Evolutionary conservation across 2,329 filamentous ascomycete genomes (phyloP).

Genomic region (Remersonia thermophila): DNA sequence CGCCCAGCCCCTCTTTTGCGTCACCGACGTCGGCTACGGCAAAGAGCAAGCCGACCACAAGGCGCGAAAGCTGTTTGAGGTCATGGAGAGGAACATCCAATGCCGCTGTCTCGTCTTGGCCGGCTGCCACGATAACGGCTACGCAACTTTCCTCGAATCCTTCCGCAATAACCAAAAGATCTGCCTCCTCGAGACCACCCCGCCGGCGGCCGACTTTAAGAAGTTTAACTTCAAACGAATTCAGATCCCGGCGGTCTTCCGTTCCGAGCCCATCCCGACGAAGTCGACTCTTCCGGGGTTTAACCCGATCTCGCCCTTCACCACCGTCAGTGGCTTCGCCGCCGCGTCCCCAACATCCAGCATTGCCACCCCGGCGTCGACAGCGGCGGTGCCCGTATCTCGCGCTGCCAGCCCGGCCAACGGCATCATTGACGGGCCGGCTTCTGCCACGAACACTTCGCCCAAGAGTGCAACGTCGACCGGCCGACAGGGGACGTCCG

Average conservation of each 20-base stretch:
- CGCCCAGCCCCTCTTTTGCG: constrained; percentile 24
- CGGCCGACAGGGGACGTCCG: too few species aligned
- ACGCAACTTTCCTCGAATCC: constrained; percentile 22
- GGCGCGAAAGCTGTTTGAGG: constrained; percentile 23
- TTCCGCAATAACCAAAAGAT: constrained; percentile 22
- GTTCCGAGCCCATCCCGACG: constrained; percentile 18
- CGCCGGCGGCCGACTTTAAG: constrained; percentile 21
- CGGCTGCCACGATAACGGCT: constrained; percentile 25
- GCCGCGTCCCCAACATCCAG: too few species aligned
- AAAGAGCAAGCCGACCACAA: constrained; percentile 26
- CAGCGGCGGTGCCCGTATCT: constrained; percentile 2
- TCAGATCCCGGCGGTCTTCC: constrained; percentile 21
- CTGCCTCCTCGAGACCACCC: constrained; percentile 22
- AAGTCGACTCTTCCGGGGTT: background rate
- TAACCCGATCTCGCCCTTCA: background rate
- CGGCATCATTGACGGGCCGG: too few species aligned
- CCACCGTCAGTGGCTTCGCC: background rate
- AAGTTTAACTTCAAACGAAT: constrained; percentile 20
- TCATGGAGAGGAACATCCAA: constrained; percentile 22
- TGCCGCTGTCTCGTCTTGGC: constrained; percentile 24
- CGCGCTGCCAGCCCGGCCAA: background rate
- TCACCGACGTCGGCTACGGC: constrained; percentile 24
- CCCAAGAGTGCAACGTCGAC: too few species aligned
- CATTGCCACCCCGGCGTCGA: constrained; percentile 3
- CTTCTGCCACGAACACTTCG: constrained; percentile 1